These are phyloP conservation scores for Saturnispora dispora DNA, from an alignment of 805 yeast species.

Conservation along the genomic window DNA sequence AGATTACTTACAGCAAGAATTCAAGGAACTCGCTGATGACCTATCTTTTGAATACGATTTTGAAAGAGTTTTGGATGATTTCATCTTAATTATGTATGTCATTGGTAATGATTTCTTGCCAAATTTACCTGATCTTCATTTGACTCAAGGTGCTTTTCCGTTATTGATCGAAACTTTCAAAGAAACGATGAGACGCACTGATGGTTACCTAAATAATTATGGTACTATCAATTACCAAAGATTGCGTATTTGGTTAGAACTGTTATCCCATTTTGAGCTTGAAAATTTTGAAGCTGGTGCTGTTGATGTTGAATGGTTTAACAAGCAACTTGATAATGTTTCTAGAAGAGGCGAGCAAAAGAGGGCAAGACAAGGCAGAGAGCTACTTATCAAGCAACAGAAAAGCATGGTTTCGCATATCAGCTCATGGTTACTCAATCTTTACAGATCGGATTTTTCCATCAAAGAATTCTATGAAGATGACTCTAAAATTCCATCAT, in stretches of 20 bases:
- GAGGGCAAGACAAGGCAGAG: conserved; percentile 56
- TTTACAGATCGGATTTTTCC: conserved; percentile 27
- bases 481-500: conserved; percentile 36
- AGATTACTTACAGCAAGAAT: conserved; percentile 85
- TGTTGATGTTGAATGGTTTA: conserved; percentile 87
- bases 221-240: conserved; percentile 75
- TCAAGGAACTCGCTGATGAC: conserved; percentile 55
- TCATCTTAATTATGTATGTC: conserved; percentile 83
- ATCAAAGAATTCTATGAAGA: conserved; percentile 24
- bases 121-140: conserved; percentile 84
- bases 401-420: conserved; percentile 57
- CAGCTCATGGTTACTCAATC: conserved; percentile 38
- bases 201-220: conserved; percentile 75
- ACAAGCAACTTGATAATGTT: conserved; percentile 70
- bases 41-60: conserved; percentile 67
- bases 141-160: conserved; percentile 97
- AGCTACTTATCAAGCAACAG: conserved; percentile 61
- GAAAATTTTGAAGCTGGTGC: conserved; percentile 79
- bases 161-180: conserved; percentile 81
- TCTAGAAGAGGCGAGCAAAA: conserved; percentile 64
- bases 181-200: conserved; percentile 58
- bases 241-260: conserved; percentile 65
- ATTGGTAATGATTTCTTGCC: conserved; percentile 98
- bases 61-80: conserved; percentile 87
- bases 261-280: conserved; percentile 69